phyloP scores from a whole-genome alignment of 2,329 filamentous ascomycete genomes.

The Colletotrichum navitas region DNA sequence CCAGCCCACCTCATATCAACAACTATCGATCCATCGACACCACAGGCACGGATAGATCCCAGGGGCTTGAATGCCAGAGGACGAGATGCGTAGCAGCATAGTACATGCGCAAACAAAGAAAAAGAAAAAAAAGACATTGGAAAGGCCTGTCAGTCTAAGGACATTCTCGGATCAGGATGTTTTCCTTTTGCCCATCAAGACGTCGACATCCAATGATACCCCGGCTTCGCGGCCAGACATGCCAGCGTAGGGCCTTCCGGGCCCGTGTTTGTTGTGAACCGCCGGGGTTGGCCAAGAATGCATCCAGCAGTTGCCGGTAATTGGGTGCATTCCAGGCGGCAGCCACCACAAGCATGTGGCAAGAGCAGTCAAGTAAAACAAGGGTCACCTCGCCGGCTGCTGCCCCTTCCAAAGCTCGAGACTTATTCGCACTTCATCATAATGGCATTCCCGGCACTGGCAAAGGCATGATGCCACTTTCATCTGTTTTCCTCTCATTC shows the following conservation, averaged over 20 bases:
- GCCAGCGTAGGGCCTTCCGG: constrained; percentile 3
- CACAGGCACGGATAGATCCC: background rate
- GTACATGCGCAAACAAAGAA: too few relatives aligned
- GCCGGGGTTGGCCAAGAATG: constrained; percentile 24
- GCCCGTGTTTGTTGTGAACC: constrained; percentile 36
- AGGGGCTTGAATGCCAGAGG: background rate
- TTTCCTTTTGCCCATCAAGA: background rate
- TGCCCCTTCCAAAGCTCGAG: background rate
- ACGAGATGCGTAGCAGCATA: background rate
- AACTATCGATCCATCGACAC: background rate
- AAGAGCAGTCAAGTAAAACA: background rate
- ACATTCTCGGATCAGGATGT: constrained; percentile 14
- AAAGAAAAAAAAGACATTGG: background rate
- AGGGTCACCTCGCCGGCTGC: background rate
- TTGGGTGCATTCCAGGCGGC: constrained; percentile 32
- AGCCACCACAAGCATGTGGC: background rate
- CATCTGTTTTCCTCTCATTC: constrained; percentile 35
- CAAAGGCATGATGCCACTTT: constrained; percentile 28
- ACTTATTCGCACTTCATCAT: constrained; percentile 13
- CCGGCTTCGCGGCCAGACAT: constrained; percentile 14
- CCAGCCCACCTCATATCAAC: background rate
- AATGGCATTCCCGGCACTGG: constrained; percentile 15
- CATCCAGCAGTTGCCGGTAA: constrained; percentile 14
- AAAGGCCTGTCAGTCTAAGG: background rate
- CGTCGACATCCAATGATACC: constrained; percentile 16